Evolutionary conservation across 106 monocot genomes (phyloP).

Genomic region (Allium cepa): DNA sequence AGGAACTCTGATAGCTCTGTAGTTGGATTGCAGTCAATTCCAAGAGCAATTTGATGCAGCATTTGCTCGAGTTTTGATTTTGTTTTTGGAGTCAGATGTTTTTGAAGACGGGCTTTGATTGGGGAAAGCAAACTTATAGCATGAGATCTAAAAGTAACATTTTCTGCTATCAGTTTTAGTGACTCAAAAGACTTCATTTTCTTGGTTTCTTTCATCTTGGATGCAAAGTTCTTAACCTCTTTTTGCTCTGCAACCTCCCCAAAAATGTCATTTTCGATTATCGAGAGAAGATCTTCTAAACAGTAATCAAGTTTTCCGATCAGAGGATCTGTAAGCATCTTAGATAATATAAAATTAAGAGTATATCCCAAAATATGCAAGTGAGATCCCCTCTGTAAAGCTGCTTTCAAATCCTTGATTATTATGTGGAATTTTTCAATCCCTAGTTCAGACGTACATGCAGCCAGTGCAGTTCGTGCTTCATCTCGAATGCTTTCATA

Average conservation of each 20-base stretch:
- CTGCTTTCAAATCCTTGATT: slow-evolving; percentile 61
- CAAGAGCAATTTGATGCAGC: slow-evolving; percentile 56
- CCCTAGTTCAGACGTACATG: slow-evolving; percentile 70
- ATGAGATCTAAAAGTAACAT: slow-evolving; percentile 75
- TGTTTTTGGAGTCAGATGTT: slow-evolving; percentile 44
- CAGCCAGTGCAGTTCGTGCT: slow-evolving; percentile 77
- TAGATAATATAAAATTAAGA: slow-evolving; percentile 67
- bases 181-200: slow-evolving; percentile 85
- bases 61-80: slow-evolving; percentile 70
- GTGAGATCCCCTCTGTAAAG: slow-evolving; percentile 83
- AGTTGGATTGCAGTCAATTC: slow-evolving; percentile 78
- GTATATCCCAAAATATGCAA: slow-evolving; percentile 91
- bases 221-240: slow-evolving; percentile 89
- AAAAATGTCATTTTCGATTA: slow-evolving; percentile 77
- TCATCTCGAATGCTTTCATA: slow-evolving; percentile 81
- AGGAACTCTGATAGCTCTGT: slow-evolving; percentile 40
- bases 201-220: slow-evolving; percentile 96
- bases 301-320: slow-evolving; percentile 75
- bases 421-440: slow-evolving; percentile 53
- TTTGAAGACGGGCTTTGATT: slow-evolving; percentile 37
- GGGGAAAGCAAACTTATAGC: slow-evolving; percentile 57
- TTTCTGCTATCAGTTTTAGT: slow-evolving; percentile 61
- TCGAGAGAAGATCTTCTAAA: slow-evolving; percentile 70
- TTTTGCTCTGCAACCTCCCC: slow-evolving; percentile 88
- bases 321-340: slow-evolving; percentile 14